phyloP scores from a whole-genome alignment of 225 moss, liverwort and hornwort genomes.

The Ulota crispa region DNA sequence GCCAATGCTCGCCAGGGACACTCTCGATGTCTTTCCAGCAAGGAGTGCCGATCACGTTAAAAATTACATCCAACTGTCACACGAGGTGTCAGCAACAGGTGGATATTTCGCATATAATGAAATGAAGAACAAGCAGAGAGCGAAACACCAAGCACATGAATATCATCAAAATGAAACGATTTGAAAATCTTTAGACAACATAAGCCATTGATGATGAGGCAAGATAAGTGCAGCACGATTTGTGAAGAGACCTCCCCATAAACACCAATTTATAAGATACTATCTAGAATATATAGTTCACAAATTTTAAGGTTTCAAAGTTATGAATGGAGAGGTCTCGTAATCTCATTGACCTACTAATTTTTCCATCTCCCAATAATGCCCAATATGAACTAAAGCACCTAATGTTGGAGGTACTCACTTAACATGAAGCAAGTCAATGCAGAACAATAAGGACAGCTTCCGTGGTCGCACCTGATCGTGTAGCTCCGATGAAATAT shows the following conservation, averaged over 20 bases:
- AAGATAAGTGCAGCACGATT: not conserved
- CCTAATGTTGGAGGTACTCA: not conserved
- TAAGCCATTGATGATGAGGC: not conserved
- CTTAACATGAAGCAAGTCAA: constrained; percentile 6
- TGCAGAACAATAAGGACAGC: not conserved
- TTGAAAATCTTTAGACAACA: not conserved
- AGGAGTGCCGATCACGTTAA: constrained; percentile 90
- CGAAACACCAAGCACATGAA: not conserved
- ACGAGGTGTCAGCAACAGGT: constrained; percentile 14
- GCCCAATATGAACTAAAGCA: not conserved
- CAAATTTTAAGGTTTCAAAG: not conserved
- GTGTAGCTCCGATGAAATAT: constrained; percentile 73
- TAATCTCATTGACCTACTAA: not conserved
- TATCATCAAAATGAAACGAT: not conserved
- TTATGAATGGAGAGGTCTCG: not conserved
- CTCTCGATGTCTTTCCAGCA: constrained; percentile 97
- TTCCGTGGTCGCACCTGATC: constrained; percentile 56
- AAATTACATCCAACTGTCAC: constrained; percentile 87
- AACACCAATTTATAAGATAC: not conserved
- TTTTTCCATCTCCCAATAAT: not conserved
- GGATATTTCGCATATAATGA: not conserved
- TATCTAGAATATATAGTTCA: not conserved
- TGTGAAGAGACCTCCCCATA: not conserved
- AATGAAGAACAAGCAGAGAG: not conserved
- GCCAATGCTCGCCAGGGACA: constrained; percentile 86